Evolutionary conservation across 1,284 basidiomycete genomes (phyloP).

Genomic region (Ganoderma leucocontextum): DNA sequence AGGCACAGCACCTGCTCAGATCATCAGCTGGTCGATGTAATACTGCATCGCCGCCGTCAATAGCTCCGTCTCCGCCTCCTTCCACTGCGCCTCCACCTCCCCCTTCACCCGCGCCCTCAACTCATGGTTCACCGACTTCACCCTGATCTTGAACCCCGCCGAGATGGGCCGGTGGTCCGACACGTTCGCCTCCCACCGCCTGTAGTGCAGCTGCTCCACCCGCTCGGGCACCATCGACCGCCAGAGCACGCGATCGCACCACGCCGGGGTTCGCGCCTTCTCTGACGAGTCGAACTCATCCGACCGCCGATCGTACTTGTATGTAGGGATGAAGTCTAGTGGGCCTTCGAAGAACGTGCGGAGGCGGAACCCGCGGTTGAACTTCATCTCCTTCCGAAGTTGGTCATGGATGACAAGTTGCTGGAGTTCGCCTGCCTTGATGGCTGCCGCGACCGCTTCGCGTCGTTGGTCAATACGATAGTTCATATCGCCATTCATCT

Average conservation of each 20-base stretch:
- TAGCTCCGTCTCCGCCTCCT: conserved; percentile 59
- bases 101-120: conserved; percentile 61
- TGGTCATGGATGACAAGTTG: conserved; percentile 86
- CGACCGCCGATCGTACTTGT: conserved; percentile 91
- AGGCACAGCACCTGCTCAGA: conserved; percentile 27
- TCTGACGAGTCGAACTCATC: conserved; percentile 88
- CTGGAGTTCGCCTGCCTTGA: conserved; percentile 71
- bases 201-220: conserved; percentile 72
- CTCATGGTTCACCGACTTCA: conserved; percentile 76
- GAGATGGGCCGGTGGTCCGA: conserved; percentile 90
- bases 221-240: conserved; percentile 65
- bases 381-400: conserved; percentile 86
- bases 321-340: conserved; percentile 88
- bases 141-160: conserved; percentile 74
- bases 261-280: conserved; percentile 90
- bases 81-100: conserved; percentile 68
- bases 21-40: conserved; percentile 52
- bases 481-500: conserved; percentile 88
- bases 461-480: conserved; percentile 94
- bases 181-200: conserved; percentile 83
- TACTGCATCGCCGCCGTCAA: conserved; percentile 61
- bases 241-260: conserved; percentile 96
- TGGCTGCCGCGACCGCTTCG: conserved; percentile 77
- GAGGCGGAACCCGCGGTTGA: conserved; percentile 87
- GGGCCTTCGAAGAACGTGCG: conserved; percentile 86